Evolutionary conservation across 2,329 filamentous ascomycete genomes (phyloP), one percentile per base, ranked within the genome.

Genomic region (Clonostachys chloroleuca): DNA sequence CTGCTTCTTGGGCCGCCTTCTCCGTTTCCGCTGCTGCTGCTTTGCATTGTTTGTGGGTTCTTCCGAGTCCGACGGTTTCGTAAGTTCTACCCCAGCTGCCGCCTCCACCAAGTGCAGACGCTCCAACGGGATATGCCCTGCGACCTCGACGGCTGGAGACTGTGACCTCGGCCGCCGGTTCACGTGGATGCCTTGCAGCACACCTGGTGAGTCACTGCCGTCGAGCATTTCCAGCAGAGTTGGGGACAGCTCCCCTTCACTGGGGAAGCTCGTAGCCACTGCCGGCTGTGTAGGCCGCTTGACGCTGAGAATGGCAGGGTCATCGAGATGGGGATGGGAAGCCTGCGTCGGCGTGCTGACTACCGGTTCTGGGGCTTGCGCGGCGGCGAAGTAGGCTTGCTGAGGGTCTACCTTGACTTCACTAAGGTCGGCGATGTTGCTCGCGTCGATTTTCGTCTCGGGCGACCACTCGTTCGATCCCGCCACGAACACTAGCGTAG

Each of bases 291-390:
- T 10, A 17, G 74, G 68, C 42, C 70, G 70, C 18, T 73, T 73
- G 44, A 89, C 79, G 60, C 88, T 91, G 42, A 95, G 62, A 47
- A 95, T 95, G 5, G 89, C 89, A 12, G 89, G 89, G 57, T 95
- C 89, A n/a, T 85, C 77, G 58, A 94, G 90, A 30, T 30, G 24
- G 24, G 24, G 24, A 3, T 30, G 24, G 1, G 73, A 57, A 33
- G 69, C 55, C 52, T 69, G 63, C 45, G 56, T 49, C 41, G 58
- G 54, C 36, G 58, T 63, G 6, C 53, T 46, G 14, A 63, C 53
- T 40, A 55, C 46, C 48, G 57, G 47, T 52, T 55, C 56, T 47
- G 52, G 47, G 30, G 54, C 45, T 18, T 61, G 55, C 48, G 59
- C 53, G 17, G 51, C 51, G 40, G 53, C 47, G 39, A 62, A 57